Percentiles rank a stretch among this genome's conserved stretches.
These are phyloP conservation scores for Quercus robur DNA, from an alignment of 306 rosid genomes.

Conservation along the genomic window DNA sequence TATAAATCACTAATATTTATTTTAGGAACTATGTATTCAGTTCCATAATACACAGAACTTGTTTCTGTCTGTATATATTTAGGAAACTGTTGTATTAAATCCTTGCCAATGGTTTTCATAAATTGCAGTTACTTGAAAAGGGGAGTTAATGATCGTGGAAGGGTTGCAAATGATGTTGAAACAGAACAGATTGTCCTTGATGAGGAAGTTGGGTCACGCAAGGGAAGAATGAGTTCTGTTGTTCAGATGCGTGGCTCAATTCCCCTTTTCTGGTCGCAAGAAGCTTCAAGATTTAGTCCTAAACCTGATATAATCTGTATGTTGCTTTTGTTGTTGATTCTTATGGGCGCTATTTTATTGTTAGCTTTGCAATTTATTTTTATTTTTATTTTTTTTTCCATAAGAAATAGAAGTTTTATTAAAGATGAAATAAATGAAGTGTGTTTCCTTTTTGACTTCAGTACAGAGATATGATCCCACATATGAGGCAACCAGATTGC, in stretches of 20 bases:
- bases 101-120: conserved; percentile 1
- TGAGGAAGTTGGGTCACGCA: conserved; percentile 86
- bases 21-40: neutral
- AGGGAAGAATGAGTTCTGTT: conserved; percentile 93
- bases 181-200: conserved; percentile 96
- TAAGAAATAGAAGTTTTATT: too few relatives aligned
- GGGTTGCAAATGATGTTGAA: conserved; percentile 99
- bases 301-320: conserved; percentile 92
- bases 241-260: conserved; percentile 98
- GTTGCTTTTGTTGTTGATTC: conserved; percentile 8
- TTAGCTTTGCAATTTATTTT: neutral
- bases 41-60: neutral
- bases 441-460: conserved; percentile 30
- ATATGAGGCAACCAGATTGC: conserved; percentile 82
- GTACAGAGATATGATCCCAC: conserved; percentile 99
- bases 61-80: conserved; percentile 13
- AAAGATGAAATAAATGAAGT: neutral
- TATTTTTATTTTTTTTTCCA: too few relatives aligned
- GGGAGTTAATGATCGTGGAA: conserved; percentile 94
- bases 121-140: conserved; percentile 82
- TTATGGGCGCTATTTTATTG: neutral
- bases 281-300: conserved; percentile 90
- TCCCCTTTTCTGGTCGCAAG: conserved; percentile 99
- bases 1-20: neutral
- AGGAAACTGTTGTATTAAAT: conserved; percentile 10